Evolutionary conservation across 202 grass and related monocot species (phyloP), one percentile per base, ranked within the genome.

Genomic region (Thinopyrum obtusiflorum): DNA sequence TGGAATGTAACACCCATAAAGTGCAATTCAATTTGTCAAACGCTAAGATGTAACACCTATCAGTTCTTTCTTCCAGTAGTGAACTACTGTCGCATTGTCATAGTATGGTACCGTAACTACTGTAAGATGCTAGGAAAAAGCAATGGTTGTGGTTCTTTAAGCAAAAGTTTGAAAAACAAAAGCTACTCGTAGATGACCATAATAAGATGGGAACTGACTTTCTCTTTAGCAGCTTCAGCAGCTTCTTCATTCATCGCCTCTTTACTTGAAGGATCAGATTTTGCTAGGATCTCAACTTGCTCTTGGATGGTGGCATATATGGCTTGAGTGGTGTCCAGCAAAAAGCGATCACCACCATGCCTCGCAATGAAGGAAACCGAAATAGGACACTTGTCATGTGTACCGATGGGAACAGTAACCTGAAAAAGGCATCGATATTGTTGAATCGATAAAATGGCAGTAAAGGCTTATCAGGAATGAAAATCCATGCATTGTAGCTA

Each of bases 171-270:
- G 9, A 64, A 69, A 91, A 85, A 36, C 9, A 11, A 80, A 80
- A 80, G 15, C 20, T 73, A 46, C 9, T 61, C 6, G 15, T 46
- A 88, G 11, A 85, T 83, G 9, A 63, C 49, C 3, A 33, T 13
- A 28, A 83, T 57, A 70, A 85, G 80, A 83, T 60, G 63, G 28
- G 42, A 76, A 82, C 91, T 80, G 47, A 92, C 97, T 81, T 83
- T 99, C 69, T 94, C 93, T 93, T 99, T 99, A 61, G 97, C 97
- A 76, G 90, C 85, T 85, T 99, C 92, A 85, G 97, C 97, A 59
- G 92, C 90, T 85, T 94, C 97, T 89, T 97, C 97, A 3, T 87
- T 94, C 72, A 86, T 94, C 17, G 90, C 86, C 65, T 91, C 80
- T 81, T 88, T 95, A 83, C 87, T 90, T 64, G 86, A 94, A 82